phyloP scores from a whole-genome alignment of 2,329 filamentous ascomycete genomes.

The Hypoxylon sp. region DNA sequence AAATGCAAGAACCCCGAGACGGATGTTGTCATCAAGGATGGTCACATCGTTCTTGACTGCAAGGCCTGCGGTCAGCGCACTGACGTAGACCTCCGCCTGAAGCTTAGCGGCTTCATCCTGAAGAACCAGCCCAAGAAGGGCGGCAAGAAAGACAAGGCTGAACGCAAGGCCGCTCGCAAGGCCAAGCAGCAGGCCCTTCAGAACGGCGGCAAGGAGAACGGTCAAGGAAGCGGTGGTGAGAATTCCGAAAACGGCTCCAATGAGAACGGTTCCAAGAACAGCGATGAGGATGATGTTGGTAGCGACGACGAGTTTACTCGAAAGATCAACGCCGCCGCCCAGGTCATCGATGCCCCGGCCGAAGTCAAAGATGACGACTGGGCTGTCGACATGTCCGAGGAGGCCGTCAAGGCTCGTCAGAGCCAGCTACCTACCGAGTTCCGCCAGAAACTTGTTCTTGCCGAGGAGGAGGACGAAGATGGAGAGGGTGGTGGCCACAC shows the following conservation, averaged over 20 bases:
- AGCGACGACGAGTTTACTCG: constrained; percentile 95
- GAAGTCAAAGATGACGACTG: constrained; percentile 88
- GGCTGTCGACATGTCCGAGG: constrained; percentile 96
- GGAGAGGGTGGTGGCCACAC: constrained; percentile 80
- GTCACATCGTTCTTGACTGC: constrained; percentile 92
- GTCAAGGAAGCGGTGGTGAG: constrained; percentile 71
- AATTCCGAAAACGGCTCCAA: constrained; percentile 72
- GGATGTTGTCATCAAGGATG: constrained; percentile 94
- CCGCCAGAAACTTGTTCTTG: constrained; percentile 89
- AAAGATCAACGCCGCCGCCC: constrained; percentile 75
- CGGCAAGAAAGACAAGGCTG: constrained; percentile 92
- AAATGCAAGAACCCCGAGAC: constrained; percentile 99
- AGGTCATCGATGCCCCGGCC: constrained; percentile 62
- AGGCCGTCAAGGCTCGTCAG: constrained; percentile 93
- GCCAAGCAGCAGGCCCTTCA: constrained; percentile 79
- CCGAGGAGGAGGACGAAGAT: constrained; percentile 83
- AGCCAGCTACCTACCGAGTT: constrained; percentile 94
- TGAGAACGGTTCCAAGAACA: constrained; percentile 61
- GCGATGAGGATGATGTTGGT: constrained; percentile 72
- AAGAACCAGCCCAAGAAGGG: constrained; percentile 95
- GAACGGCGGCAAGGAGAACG: constrained; percentile 67
- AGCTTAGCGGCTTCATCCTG: constrained; percentile 96
- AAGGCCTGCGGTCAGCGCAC: constrained; percentile 97
- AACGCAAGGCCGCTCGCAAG: constrained; percentile 89
- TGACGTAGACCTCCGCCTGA: constrained; percentile 91